phyloP scores from a whole-genome alignment of 352 stramenopile genomes.

The Globisporangium carolinianum region DNA sequence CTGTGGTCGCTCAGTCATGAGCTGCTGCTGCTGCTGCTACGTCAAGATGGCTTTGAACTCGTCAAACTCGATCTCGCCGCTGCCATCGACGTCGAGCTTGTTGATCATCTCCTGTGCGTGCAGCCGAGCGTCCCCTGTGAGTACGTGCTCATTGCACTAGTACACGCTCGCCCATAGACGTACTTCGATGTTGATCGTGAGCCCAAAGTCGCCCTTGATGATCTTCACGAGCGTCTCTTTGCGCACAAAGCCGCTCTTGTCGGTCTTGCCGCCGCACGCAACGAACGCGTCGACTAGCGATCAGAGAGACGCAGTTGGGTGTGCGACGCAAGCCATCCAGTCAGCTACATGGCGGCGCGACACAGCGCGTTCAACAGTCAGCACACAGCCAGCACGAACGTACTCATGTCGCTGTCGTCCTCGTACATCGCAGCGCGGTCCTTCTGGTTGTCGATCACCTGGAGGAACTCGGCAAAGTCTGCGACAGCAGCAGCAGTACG shows the following conservation, averaged over 20 bases:
- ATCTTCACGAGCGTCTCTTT: conserved; percentile 90
- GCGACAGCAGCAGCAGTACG: not conserved
- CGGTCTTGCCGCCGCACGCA: conserved; percentile 90
- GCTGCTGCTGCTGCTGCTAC: conserved; percentile 12
- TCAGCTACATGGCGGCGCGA: not conserved
- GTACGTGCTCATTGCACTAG: not conserved
- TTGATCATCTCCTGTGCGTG: conserved; percentile 88
- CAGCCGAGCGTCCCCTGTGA: not conserved
- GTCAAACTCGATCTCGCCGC: conserved; percentile 94
- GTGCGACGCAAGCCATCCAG: not conserved
- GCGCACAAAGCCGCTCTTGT: conserved; percentile 91
- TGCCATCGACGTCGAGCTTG: conserved; percentile 93
- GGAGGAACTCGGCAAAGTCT: conserved; percentile 97
- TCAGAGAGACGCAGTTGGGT: not conserved
- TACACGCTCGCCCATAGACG: not conserved
- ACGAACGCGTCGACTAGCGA: conserved; percentile 93
- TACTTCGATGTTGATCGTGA: conserved; percentile 96
- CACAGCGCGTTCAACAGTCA: too few relatives aligned
- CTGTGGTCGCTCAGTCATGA: not conserved
- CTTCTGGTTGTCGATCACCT: conserved; percentile 98
- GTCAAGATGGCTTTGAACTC: conserved; percentile 93
- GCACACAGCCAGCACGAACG: conserved; percentile 4
- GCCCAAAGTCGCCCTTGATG: conserved; percentile 93
- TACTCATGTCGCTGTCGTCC: conserved; percentile 96
- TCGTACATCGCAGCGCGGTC: conserved; percentile 92